Percentiles rank a stretch among this genome's conserved stretches.
These are phyloP conservation scores for Grigorovia humatica DNA, from an alignment of 805 yeast species.

Conservation along the genomic window DNA sequence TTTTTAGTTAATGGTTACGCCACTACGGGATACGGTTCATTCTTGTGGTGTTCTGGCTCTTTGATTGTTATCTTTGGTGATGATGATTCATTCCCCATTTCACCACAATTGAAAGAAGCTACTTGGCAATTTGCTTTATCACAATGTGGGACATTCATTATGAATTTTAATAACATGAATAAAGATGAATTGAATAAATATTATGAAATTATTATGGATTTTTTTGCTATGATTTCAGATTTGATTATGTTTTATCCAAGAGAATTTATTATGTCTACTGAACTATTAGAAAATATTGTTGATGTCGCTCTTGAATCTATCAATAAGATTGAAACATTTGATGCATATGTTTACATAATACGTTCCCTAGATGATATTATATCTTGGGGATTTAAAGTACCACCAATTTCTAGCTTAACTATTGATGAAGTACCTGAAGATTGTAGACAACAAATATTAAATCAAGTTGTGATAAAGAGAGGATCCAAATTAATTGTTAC, in stretches of 20 bases:
- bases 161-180: conserved; percentile 27
- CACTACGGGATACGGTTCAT: conserved; percentile 64
- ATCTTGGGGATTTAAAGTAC: conserved; percentile 73
- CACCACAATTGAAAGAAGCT: conserved; percentile 39
- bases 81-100: conserved; percentile 32
- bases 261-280: conserved; percentile 26
- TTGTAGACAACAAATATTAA: conserved; percentile 40
- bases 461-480: conserved; percentile 36
- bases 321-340: conserved; percentile 53
- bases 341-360: conserved; percentile 57
- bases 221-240: conserved; percentile 70
- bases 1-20: conserved; percentile 62
- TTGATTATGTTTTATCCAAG: conserved; percentile 58
- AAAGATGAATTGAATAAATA: conserved; percentile 14
- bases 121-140: conserved; percentile 67
- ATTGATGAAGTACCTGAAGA: conserved; percentile 43
- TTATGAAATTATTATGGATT: conserved; percentile 72
- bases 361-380: conserved; percentile 74
- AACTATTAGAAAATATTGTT: conserved; percentile 41
- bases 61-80: conserved; percentile 62
- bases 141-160: conserved; percentile 52
- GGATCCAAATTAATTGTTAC: conserved; percentile 47
- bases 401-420: conserved; percentile 63
- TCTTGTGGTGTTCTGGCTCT: conserved; percentile 82
- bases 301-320: conserved; percentile 44